phyloP scores from a whole-genome alignment of 768 basidiomycete species.

The Hemileccinum impolitum region DNA sequence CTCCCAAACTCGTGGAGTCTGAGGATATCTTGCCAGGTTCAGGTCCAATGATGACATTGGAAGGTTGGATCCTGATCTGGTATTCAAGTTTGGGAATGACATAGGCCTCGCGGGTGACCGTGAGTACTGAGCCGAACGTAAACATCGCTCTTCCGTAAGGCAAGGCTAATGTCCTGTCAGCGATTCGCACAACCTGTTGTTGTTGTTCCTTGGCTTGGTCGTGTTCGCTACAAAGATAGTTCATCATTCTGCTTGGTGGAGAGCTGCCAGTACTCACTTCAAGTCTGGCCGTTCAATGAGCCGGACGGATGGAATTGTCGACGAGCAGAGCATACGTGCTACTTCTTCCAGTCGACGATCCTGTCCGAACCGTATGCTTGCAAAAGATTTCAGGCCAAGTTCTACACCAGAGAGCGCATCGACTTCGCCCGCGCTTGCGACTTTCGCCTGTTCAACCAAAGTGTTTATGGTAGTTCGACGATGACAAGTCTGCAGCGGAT shows the following conservation, averaged over 20 bases:
- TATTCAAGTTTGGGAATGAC: conserved; percentile 78
- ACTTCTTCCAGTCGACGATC: conserved; percentile 92
- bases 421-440: conserved; percentile 51
- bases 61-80: conserved; percentile 68
- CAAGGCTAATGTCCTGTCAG: conserved; percentile 85
- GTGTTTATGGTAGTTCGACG: conserved; percentile 50
- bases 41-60: conserved; percentile 59
- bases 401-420: conserved; percentile 68
- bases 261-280: conserved; percentile 44
- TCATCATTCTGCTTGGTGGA: not conserved
- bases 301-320: conserved; percentile 62
- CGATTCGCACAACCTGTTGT: conserved; percentile 71
- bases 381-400: conserved; percentile 66
- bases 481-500: conserved; percentile 43
- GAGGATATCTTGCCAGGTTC: conserved; percentile 69
- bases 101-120: conserved; percentile 75
- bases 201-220: conserved; percentile 88
- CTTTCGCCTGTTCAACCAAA: conserved; percentile 49
- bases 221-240: conserved; percentile 60
- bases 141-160: conserved; percentile 91
- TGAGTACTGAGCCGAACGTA: conserved; percentile 78
- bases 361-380: conserved; percentile 83
- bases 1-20: conserved; percentile 87
- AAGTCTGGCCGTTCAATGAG: conserved; percentile 65
- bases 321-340: conserved; percentile 85